Conservation (phyloP, 2,329 filamentous ascomycete genomes). For the Penicillium sp. region DNA sequence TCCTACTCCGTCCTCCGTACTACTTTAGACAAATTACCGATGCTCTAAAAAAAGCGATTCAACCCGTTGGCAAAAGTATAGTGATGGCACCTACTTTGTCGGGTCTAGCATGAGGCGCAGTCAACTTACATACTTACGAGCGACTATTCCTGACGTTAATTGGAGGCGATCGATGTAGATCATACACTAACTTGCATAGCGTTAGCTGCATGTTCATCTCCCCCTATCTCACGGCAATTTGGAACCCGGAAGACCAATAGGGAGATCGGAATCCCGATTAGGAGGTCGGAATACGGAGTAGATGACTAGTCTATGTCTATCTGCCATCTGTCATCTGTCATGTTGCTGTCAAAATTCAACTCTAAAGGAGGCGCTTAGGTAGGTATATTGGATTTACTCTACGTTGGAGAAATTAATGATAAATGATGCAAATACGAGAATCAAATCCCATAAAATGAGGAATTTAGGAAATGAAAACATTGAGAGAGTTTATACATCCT, state of each 20-base stretch:
- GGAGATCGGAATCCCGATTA: neutral
- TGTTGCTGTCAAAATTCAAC: neutral
- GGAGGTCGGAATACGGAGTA: neutral
- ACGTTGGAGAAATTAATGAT: neutral
- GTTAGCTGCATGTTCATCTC: neutral
- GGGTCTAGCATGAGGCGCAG: constrained; percentile 4
- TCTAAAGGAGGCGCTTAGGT: neutral
- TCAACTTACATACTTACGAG: constrained; percentile 4
- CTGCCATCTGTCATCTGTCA: neutral
- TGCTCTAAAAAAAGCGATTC: neutral
- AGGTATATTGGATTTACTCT: neutral
- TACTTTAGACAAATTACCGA: neutral
- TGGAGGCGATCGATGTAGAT: constrained; percentile 8
- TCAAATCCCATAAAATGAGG: no score
- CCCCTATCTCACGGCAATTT: neutral
- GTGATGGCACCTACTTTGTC: neutral
- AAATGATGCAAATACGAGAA: no score
- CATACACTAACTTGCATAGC: neutral
- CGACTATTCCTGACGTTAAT: neutral
- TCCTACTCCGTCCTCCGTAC: neutral
- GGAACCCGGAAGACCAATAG: neutral
- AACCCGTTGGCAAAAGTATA: neutral
- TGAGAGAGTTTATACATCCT: no score
- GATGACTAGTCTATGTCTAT: neutral
- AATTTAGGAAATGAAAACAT: no score